Evolutionary conservation across 192 early-diverging fungal species (phyloP).

Genomic region (Rhizophlyctis rosea): DNA sequence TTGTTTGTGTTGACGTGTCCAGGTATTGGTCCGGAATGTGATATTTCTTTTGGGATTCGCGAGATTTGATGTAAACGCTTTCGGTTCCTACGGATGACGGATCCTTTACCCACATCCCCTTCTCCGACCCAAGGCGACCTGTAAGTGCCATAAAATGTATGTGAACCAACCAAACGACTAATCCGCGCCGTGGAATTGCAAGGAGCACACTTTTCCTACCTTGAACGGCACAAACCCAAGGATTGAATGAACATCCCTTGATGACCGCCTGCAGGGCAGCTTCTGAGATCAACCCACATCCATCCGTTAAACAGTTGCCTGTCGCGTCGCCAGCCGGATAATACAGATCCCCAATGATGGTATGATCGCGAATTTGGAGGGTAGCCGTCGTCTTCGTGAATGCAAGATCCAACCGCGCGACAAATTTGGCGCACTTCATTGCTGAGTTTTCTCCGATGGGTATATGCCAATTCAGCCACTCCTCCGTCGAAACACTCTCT

Average conservation of each 20-base stretch:
- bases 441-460: constrained; percentile 3
- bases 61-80: background rate
- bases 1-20: background rate
- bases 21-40: background rate
- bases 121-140: constrained; percentile 11
- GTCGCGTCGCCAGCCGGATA: background rate
- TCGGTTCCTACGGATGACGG: background rate
- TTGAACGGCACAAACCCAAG: constrained; percentile 7
- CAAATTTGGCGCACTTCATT: constrained; percentile 6
- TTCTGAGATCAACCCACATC: constrained; percentile 11
- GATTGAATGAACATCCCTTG: background rate
- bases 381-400: constrained; percentile 4
- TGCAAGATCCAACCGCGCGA: constrained; percentile 15
- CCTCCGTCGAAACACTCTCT: background rate
- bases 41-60: background rate
- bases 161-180: background rate
- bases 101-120: constrained; percentile 14
- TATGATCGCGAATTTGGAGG: background rate
- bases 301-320: constrained; percentile 12
- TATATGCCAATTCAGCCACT: constrained; percentile 17
- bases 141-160: background rate
- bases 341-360: background rate
- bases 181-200: background rate
- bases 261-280: constrained; percentile 1
- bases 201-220: background rate